A percentile compares a stretch with the other conserved stretches of the same genome.
Conservation (phyloP, 352 stramenopile genomes). For the Phytopythium litorale region DNA sequence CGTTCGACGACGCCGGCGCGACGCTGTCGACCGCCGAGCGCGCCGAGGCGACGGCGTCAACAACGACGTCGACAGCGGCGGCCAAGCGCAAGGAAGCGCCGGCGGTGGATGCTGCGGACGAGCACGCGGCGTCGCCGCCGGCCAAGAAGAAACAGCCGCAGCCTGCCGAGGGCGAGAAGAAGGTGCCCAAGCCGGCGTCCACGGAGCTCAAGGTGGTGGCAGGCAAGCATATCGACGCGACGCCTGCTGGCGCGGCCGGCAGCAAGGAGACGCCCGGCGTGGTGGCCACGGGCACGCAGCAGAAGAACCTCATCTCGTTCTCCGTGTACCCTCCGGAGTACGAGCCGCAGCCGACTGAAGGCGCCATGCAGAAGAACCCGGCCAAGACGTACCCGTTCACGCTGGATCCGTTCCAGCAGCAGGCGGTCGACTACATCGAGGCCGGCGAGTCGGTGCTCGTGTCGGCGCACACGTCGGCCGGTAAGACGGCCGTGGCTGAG, state of each 20-base stretch:
- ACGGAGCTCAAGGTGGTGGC: conserved; percentile 61
- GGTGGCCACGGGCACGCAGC: conserved; percentile 91
- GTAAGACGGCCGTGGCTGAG: conserved; percentile 97
- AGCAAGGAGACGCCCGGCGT: conserved; percentile 41
- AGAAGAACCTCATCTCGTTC: conserved; percentile 96
- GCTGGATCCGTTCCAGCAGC: conserved; percentile 98
- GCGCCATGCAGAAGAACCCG: conserved; percentile 60
- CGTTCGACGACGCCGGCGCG: conserved; percentile 84
- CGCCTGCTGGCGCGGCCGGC: conserved; percentile 30
- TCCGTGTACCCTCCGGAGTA: conserved; percentile 86
- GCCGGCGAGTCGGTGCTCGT: conserved; percentile 97
- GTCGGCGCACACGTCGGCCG: conserved; percentile 97
- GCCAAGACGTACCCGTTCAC: conserved; percentile 98
- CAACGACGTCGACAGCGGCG: conserved; percentile 13
- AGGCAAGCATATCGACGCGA: conserved; percentile 72
- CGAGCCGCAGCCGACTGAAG: conserved; percentile 36
- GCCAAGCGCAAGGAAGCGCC: conserved; percentile 47
- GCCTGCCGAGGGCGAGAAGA: conserved; percentile 6
- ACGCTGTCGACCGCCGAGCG: conserved; percentile 63
- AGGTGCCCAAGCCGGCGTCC: conserved; percentile 13
- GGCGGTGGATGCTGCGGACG: conserved; percentile 16
- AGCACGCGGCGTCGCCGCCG: conserved; percentile 29
- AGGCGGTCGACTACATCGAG: conserved; percentile 96
- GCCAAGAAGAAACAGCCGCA: conserved; percentile 61
- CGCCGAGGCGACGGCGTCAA: conserved; percentile 15